Evolutionary conservation across 192 early-diverging fungal genomes (phyloP).

Genomic region (Mortierella alpina): DNA sequence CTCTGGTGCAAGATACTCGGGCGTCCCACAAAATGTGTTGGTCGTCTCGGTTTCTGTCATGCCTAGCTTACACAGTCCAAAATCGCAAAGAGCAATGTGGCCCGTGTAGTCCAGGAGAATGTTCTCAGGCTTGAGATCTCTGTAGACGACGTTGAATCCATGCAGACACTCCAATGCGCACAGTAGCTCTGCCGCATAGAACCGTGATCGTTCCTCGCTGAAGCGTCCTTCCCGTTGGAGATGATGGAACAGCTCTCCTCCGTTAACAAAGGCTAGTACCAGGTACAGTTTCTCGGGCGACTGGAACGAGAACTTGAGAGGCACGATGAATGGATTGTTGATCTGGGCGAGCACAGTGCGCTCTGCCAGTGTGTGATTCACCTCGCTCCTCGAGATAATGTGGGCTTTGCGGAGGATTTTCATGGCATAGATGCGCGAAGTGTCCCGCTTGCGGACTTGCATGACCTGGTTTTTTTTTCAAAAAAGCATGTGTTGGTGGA

Average conservation of each 20-base stretch:
- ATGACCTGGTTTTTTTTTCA: constrained; percentile 62
- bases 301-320: constrained; percentile 95
- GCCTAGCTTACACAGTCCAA: constrained; percentile 93
- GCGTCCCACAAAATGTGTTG: constrained; percentile 96
- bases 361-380: constrained; percentile 95
- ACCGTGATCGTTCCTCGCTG: constrained; percentile 87
- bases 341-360: constrained; percentile 90
- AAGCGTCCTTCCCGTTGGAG: constrained; percentile 91
- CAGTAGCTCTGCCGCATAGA: constrained; percentile 94
- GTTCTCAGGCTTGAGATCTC: constrained; percentile 97
- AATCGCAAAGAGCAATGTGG: constrained; percentile 95
- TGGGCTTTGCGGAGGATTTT: constrained; percentile 94
- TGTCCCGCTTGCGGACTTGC: constrained; percentile 93
- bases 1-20: constrained; percentile 98
- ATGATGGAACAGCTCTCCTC: constrained; percentile 97
- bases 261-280: constrained; percentile 94
- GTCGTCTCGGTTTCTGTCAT: constrained; percentile 95
- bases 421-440: constrained; percentile 96
- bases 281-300: constrained; percentile 95
- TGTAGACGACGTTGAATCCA: constrained; percentile 89
- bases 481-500: too few relatives aligned
- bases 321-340: constrained; percentile 94
- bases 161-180: constrained; percentile 94
- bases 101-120: constrained; percentile 93
- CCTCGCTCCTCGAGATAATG: constrained; percentile 92